Conservation (phyloP, 2,329 filamentous ascomycete genomes). For the Ilyonectria robusta region DNA sequence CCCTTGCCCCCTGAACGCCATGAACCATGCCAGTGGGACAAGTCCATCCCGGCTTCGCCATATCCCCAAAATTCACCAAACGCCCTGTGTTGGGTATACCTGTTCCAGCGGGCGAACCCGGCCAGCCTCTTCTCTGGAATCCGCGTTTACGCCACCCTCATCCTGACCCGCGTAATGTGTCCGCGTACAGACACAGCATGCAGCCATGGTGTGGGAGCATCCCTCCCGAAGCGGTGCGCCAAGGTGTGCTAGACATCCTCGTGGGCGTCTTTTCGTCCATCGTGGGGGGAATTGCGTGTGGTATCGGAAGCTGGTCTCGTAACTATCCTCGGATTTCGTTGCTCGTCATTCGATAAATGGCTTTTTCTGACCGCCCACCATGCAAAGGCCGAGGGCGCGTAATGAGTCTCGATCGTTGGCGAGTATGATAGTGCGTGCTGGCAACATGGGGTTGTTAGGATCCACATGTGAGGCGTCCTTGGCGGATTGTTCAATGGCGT, state of each 20-base stretch:
- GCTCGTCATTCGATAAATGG: conserved; percentile 71
- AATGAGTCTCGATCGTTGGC: conserved; percentile 79
- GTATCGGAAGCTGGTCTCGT: conserved; percentile 31
- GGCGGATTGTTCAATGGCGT: conserved; percentile 95
- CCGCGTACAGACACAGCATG: conserved; percentile 23
- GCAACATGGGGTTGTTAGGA: conserved; percentile 92
- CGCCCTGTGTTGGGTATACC: conserved; percentile 44
- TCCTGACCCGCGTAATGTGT: conserved; percentile 23
- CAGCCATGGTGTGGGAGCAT: conserved; percentile 32
- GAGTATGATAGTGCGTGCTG: conserved; percentile 84
- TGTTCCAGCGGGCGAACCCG: conserved; percentile 31
- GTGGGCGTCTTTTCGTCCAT: conserved; percentile 26
- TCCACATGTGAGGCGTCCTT: conserved; percentile 92
- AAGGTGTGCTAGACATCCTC: conserved; percentile 32
- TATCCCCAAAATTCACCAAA: conserved; percentile 43
- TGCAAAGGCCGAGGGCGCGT: conserved; percentile 73
- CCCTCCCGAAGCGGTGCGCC: conserved; percentile 38
- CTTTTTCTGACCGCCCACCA: conserved; percentile 75
- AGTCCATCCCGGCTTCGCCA: conserved; percentile 37
- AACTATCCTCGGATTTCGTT: conserved; percentile 24
- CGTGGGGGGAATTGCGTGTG: conserved; percentile 29
- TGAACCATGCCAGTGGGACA: conserved; percentile 43
- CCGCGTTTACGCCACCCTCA: conserved; percentile 18
- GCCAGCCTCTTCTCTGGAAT: conserved; percentile 15
- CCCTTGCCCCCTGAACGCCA: conserved; percentile 43